Evolutionary conservation across 2,329 filamentous ascomycete species (phyloP).

Genomic region (Neopestalotiopsis sp.): DNA sequence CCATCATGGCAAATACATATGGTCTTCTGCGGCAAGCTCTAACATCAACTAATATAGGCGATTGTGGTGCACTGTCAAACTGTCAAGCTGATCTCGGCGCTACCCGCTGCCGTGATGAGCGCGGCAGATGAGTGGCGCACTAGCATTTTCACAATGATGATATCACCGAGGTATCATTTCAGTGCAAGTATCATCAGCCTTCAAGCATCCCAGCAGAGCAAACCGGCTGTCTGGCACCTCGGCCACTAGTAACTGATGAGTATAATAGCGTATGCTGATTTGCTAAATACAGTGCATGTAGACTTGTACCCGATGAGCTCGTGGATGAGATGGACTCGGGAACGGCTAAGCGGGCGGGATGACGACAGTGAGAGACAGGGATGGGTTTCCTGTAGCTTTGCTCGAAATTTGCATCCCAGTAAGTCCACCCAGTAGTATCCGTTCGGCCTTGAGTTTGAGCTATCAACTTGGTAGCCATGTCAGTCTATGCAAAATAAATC

Average conservation of each 20-base stretch:
- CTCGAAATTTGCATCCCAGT: background rate
- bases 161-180: background rate
- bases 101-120: too few species aligned
- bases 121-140: background rate
- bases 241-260: background rate
- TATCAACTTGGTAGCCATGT: background rate
- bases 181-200: background rate
- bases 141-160: background rate
- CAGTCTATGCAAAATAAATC: background rate
- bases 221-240: slow-evolving; percentile 1
- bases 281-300: too few species aligned
- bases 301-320: too few species aligned
- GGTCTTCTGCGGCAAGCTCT: too few species aligned
- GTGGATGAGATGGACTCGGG: background rate
- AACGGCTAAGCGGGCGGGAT: background rate
- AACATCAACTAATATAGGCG: too few species aligned
- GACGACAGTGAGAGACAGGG: background rate
- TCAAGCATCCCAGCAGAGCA: background rate
- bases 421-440: background rate
- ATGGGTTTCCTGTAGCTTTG: background rate
- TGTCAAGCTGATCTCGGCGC: too few species aligned
- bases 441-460: background rate
- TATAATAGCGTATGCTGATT: too few species aligned
- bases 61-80: too few species aligned
- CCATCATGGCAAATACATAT: too few species aligned